Base-by-base conservation (phyloP, 257 asterid genomes). In the Salvia hispanica region DNA sequence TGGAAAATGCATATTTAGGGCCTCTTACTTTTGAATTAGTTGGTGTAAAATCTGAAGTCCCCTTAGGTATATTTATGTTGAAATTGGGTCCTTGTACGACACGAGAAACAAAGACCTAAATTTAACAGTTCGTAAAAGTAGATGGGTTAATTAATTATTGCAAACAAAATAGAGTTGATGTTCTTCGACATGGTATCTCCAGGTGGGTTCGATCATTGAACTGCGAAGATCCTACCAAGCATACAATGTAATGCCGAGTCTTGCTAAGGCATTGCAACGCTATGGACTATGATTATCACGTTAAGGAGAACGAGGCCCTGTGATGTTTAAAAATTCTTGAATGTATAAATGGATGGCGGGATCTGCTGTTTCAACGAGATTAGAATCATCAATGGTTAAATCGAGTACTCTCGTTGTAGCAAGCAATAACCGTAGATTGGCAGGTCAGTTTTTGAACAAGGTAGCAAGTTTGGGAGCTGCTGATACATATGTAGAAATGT, bases 171-270 rank as follows among this genome's bases (percentile, higher is more conserved):
- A 25, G 31, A 25, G 25, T 25, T 62, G 67, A 43, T 43, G 21
- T 18, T 18, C 36, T 40, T 44, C 11, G 21, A 31, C 12, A 12
- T 46, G 71, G 61, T 25, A 52, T 76, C 14, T 79, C 8, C 81
- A 94, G 99, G 97, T 94, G 74, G 96, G 99, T 44, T 91, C 99
- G 9, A 94, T 91, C 12, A 91, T 91, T 52, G 97, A 94, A 58
- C 43, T 94, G 77, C 85, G 99, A 84, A 85, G 99, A 79, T 94
- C 99, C 4, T 94, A 94, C 80, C 96, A 94, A 82, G 99, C 98
- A 37, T 94, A 94, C 78, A 91, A 94, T 45, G 97, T 91, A 37
- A 91, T 94, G 99, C 99, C 97, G n/a, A 82, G 88, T 77, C 88
- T 94, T 70, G 82, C 86, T 69, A 91, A 86, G 80, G 95, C 83